Base-by-base conservation (phyloP, 2,329 filamentous ascomycete genomes). In the Claviceps cyperi region DNA sequence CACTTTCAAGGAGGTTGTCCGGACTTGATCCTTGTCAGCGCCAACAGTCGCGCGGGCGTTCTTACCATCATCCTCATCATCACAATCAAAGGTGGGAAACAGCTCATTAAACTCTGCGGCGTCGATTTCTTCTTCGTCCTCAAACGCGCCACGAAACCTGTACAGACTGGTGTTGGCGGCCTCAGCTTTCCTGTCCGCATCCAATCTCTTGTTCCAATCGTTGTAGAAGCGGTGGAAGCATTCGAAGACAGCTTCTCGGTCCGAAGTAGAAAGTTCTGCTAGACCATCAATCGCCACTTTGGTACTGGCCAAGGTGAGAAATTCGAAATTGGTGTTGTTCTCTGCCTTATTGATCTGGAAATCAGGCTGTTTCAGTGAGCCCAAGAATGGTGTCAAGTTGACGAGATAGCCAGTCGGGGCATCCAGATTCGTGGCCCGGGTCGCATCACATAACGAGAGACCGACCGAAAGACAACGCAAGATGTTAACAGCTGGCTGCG, bases 401-500 rank as follows among this genome's bases (percentile, higher is more conserved):
- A 74, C 65, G 19, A 81, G 62, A 28, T 63, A 56, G 17, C 58
- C 54, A 0, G 66, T 64, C 51, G 56, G 47, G 19, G 54, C 39
- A 8, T 75, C 62, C 28, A 54, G 66, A 63, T 43, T 69, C 57
- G 55, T 78, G 66, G 56, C 76, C 56, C 60, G 70, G 7, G 59
- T 55, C 2, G 63, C 58, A 59, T 69, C 68, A 49, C 73, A 76
- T 38, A 94, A 66, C 1, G 78, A 83, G 35, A 94, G 66, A 2
- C 88, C 90, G 52, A 94, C 70, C 56, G 84, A 79, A 9, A 97
- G 69, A 57, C 86, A 86, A 51, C 84, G 80, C 43, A 97, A 71
- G 55, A 96, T 84, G 48, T 84, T 86, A 43, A 88, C 74, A 11
- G 88, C 76, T 4, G 88, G 90, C 43, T 78, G 73, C 0, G 84